Conservation (phyloP, 768 basidiomycete genomes). For the Lentinus brumalis region DNA sequence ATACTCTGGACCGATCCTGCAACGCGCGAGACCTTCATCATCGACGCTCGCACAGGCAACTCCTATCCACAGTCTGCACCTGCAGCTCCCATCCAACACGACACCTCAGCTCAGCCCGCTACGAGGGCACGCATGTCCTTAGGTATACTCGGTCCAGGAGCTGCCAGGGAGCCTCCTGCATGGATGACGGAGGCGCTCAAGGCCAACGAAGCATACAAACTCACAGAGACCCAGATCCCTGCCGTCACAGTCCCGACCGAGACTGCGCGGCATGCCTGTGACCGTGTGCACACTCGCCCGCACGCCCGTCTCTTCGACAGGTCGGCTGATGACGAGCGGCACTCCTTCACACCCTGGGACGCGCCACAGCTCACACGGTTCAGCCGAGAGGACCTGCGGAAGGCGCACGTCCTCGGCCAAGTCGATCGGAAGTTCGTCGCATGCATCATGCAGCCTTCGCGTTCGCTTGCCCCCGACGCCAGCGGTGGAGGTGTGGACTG, state of each 20-base stretch:
- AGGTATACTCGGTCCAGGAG: constrained; percentile 8
- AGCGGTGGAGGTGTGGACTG: constrained; percentile 13
- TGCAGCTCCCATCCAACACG: background rate
- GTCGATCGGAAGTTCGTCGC: constrained; percentile 92
- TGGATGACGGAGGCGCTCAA: constrained; percentile 70
- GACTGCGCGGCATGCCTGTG: constrained; percentile 1
- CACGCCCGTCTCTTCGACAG: background rate
- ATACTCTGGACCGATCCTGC: constrained; percentile 64
- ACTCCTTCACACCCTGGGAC: background rate
- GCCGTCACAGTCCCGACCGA: constrained; percentile 28
- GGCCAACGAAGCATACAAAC: constrained; percentile 59
- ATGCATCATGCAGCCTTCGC: constrained; percentile 51
- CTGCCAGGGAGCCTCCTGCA: constrained; percentile 41
- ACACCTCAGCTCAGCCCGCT: background rate
- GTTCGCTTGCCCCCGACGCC: constrained; percentile 1
- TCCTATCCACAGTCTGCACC: constrained; percentile 45
- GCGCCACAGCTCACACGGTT: constrained; percentile 33
- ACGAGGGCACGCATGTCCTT: constrained; percentile 4
- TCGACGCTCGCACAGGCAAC: constrained; percentile 72
- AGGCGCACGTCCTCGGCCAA: constrained; percentile 72
- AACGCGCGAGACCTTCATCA: constrained; percentile 57
- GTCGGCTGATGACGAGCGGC: background rate
- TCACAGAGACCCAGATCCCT: constrained; percentile 50
- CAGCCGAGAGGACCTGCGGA: constrained; percentile 52
- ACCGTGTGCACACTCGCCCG: background rate